A percentile compares a stretch with the other conserved stretches of the same genome.
Evolutionary conservation across 2,329 filamentous ascomycete genomes (phyloP).

Genomic region (Neofusicoccum kwambonambiense): DNA sequence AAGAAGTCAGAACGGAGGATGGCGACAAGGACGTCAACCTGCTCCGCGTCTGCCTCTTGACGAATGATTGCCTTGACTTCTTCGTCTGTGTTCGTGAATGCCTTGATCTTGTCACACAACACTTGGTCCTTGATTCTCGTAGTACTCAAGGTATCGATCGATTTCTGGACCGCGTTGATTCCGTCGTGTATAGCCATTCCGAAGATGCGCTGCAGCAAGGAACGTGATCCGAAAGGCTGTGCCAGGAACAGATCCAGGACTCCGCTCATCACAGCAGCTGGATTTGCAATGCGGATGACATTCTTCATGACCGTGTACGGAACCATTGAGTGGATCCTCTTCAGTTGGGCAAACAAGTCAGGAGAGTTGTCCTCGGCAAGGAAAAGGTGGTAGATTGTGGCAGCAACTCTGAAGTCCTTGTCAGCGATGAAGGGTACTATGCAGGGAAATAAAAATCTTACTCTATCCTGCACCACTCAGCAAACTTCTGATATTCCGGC

Average conservation of each 20-base stretch:
- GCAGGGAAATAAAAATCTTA: slow-evolving; percentile 27
- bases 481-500: slow-evolving; percentile 96
- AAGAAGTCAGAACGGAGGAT: slow-evolving; percentile 79
- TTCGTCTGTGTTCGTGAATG: slow-evolving; percentile 75
- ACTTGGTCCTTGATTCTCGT: slow-evolving; percentile 77
- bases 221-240: slow-evolving; percentile 87
- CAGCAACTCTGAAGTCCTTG: slow-evolving; percentile 62
- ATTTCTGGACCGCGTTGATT: slow-evolving; percentile 79
- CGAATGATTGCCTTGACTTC: slow-evolving; percentile 71
- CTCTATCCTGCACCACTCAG: slow-evolving; percentile 96
- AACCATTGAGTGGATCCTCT: slow-evolving; percentile 89
- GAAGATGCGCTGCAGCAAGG: slow-evolving; percentile 91
- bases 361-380: slow-evolving; percentile 97
- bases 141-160: slow-evolving; percentile 71
- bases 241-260: slow-evolving; percentile 93
- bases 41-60: slow-evolving; percentile 68
- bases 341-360: slow-evolving; percentile 90
- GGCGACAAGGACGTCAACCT: slow-evolving; percentile 81
- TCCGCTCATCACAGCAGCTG: slow-evolving; percentile 93
- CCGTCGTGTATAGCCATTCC: slow-evolving; percentile 88
- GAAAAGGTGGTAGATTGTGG: slow-evolving; percentile 95
- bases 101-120: slow-evolving; percentile 76
- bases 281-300: slow-evolving; percentile 93
- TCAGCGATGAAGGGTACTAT: neutral
- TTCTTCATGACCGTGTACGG: slow-evolving; percentile 95